Conservation (phyloP, 805 yeast species). For the Spathaspora hagerdaliae region DNA sequence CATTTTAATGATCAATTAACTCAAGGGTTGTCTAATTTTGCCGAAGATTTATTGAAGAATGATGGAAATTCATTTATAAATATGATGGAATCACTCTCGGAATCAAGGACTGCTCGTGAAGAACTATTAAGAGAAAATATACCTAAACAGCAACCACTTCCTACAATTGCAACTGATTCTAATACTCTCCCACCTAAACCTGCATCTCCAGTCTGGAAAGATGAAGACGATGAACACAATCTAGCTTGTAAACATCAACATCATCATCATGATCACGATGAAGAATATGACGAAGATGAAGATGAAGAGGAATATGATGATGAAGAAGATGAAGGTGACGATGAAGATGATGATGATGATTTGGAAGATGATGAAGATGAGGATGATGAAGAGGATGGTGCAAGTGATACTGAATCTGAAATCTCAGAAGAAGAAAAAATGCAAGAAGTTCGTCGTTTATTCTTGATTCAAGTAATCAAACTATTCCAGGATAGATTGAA, state of each 20-base stretch:
- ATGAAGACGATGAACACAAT: constrained; percentile 14
- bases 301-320: constrained; percentile 26
- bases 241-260: constrained; percentile 9
- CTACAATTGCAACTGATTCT: neutral
- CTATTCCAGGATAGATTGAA: constrained; percentile 70
- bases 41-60: constrained; percentile 73
- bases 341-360: constrained; percentile 27
- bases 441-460: constrained; percentile 74
- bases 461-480: constrained; percentile 76
- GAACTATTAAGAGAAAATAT: constrained; percentile 15
- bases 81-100: constrained; percentile 74
- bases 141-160: neutral
- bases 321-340: constrained; percentile 22
- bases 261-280: constrained; percentile 12
- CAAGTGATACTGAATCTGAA: constrained; percentile 31
- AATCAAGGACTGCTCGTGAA: constrained; percentile 37
- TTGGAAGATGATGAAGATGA: constrained; percentile 38
- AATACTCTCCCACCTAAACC: neutral
- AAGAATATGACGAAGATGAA: constrained; percentile 23
- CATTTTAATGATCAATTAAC: constrained; percentile 17
- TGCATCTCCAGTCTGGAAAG: constrained; percentile 14
- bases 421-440: constrained; percentile 56
- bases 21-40: constrained; percentile 40
- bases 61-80: constrained; percentile 77
- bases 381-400: constrained; percentile 40